Conservation (phyloP, 129 eudicot species). For the Pittosporum tobira region DNA sequence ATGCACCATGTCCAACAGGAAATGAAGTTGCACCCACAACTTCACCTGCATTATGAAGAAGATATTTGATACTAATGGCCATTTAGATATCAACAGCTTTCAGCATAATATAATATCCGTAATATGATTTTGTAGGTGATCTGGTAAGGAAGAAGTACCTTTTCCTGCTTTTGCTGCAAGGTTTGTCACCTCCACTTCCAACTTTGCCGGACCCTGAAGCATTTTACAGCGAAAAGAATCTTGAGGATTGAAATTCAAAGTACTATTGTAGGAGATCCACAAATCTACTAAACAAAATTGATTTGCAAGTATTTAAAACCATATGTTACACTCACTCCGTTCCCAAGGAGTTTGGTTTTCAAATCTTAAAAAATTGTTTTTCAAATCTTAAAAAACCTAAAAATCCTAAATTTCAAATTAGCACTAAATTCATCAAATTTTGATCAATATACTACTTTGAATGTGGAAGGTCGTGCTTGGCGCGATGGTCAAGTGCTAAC, state of each 20-base stretch:
- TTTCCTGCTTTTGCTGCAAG: conserved; percentile 99
- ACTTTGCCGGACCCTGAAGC: conserved; percentile 71
- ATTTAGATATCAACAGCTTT: not conserved
- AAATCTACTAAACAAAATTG: not conserved
- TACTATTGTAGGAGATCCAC: not conserved
- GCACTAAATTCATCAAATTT: too few species aligned
- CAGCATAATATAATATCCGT: not conserved
- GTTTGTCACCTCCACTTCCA: conserved; percentile 96
- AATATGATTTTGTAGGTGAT: not conserved
- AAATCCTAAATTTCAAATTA: too few species aligned
- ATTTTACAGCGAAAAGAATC: conserved; percentile 2
- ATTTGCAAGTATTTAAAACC: not conserved
- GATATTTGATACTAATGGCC: not conserved
- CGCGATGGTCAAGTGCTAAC: too few species aligned
- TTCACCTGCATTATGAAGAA: conserved; percentile 53
- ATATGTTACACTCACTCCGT: too few species aligned
- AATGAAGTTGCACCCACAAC: conserved; percentile 91
- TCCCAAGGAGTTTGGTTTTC: too few species aligned
- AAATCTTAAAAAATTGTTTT: too few species aligned
- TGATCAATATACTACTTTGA: too few species aligned
- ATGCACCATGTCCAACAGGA: conserved; percentile 72
- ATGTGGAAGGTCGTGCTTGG: too few species aligned
- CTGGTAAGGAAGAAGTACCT: conserved; percentile 41
- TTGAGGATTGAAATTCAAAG: conserved; percentile 6
- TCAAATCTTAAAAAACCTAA: too few species aligned